Base-by-base conservation (phyloP, 306 rosid species). In the Quercus suber region DNA sequence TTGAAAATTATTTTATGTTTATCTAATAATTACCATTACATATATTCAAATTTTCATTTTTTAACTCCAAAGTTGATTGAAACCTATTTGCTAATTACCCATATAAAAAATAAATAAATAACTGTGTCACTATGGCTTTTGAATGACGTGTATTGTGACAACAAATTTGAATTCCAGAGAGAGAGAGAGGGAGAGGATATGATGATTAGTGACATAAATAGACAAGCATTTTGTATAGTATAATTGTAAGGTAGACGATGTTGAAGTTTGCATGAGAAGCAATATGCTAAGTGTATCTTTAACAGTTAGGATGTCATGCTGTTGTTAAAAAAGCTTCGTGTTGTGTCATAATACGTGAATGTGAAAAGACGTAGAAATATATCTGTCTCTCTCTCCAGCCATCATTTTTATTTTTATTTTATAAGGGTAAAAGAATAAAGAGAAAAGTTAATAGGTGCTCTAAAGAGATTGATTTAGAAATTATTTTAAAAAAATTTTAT, bases 201-300 rank as follows among this genome's bases (percentile, higher is more conserved):
- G 52, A 67, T 67, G 41, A 3, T 3, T 31, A 9, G 28, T 4
- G 51, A 33, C 72, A 35, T 6, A 19, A 19, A 9, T 7, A 41
- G 52, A 8, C 52, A 33, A 60, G 72, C 20, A 33, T 17, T 27
- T 28, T 31, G 43, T 30, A 7, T 15, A 30, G 3, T 6, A 60
- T 60, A 60, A 64, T 64, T 64, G 31, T 30, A 64, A 64, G 37
- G 20, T 33, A 64, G 41, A 64, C 41, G 69, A 63, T 20, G 72
- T 33, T 68, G 49, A 68, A 68, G 52, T 68, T 68, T 68, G 52
- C 72, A 19, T 68, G 72, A 35, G 72, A 68, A 33, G 52, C 72
- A 68, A 68, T 67, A 41, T 41, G 45, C 8, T 8, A 8, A 41
- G 45, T 41, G 45, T 41, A 41, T 8, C 11, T 41, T 41, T 8